Conservation (phyloP, 345 rosid species). For the Conringia planisiliqua region DNA sequence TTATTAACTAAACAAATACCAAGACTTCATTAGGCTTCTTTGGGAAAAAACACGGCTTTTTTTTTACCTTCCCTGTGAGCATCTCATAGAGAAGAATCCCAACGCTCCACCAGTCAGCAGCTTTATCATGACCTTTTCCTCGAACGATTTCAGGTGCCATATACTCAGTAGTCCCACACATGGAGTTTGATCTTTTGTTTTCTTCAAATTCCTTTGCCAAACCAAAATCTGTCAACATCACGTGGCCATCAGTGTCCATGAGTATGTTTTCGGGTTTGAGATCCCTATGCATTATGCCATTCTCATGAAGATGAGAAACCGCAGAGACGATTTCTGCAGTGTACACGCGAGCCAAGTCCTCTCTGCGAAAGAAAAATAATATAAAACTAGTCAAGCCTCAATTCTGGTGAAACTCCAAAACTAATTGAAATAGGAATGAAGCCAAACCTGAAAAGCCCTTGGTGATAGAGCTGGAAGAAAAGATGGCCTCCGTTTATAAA, state of each 20-base stretch:
- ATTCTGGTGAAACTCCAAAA: neutral
- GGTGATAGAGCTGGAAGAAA: constrained; percentile 91
- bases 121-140: constrained; percentile 91
- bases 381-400: constrained; percentile 19
- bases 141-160: constrained; percentile 92
- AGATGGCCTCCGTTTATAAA: constrained; percentile 97
- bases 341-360: constrained; percentile 89
- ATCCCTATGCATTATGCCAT: constrained; percentile 98
- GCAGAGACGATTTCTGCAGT: constrained; percentile 92
- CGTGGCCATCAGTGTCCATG: constrained; percentile 85
- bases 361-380: constrained; percentile 42
- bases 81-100: constrained; percentile 87
- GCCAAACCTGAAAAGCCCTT: constrained; percentile 87
- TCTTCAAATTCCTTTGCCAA: constrained; percentile 84
- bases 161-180: constrained; percentile 93
- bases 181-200: constrained; percentile 80
- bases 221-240: constrained; percentile 91
- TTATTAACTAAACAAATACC: neutral
- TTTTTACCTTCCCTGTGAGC: constrained; percentile 81
- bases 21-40: neutral
- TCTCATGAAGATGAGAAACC: constrained; percentile 85
- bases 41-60: neutral
- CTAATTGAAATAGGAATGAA: neutral
- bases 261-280: constrained; percentile 95
- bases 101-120: constrained; percentile 99